phyloP scores from a whole-genome alignment of 306 rosid species.

The Trifolium repens region DNA sequence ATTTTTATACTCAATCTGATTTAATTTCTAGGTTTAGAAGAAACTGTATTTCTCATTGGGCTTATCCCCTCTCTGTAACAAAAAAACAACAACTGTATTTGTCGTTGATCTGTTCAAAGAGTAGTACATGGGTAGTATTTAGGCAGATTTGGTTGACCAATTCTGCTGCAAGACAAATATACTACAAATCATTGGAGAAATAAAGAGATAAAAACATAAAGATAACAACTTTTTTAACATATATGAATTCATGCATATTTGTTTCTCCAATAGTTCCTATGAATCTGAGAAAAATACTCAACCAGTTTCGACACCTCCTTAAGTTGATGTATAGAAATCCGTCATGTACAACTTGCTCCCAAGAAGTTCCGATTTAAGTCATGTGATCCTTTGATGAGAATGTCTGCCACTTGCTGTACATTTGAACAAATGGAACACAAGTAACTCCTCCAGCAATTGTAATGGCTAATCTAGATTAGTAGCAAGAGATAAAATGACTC shows the following conservation, averaged over 20 bases:
- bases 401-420: neutral
- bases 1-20: neutral
- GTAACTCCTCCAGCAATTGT: neutral
- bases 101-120: neutral
- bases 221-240: neutral
- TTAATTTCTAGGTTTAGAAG: no score
- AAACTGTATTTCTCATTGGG: no score
- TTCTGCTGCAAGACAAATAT: neutral
- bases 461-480: neutral
- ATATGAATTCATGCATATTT: neutral
- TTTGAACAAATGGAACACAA: neutral
- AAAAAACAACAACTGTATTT: no score
- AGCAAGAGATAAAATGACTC: neutral
- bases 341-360: neutral
- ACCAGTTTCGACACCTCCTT: neutral
- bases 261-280: neutral
- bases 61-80: no score
- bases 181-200: neutral
- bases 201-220: neutral
- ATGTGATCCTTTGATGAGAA: no score
- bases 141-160: neutral
- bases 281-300: neutral
- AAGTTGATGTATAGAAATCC: neutral
- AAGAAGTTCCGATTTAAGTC: no score
- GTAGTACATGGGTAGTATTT: neutral